Base-by-base conservation (phyloP, 352 stramenopile species). In the Phytophthora nicotianae region DNA sequence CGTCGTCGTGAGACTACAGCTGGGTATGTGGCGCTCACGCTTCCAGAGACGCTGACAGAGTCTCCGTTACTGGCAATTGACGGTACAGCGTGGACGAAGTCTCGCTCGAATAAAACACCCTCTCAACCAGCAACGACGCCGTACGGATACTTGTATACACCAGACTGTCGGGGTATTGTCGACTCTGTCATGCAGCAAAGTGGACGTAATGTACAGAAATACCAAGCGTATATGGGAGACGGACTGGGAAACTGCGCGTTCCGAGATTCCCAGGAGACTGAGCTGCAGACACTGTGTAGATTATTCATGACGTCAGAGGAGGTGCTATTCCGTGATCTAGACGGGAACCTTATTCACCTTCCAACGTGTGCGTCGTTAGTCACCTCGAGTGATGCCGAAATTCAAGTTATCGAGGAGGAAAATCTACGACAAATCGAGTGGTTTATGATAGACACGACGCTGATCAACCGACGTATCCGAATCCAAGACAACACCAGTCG, bases 201-300 rank as follows among this genome's bases (percentile, higher is more conserved):
- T 10, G 73, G 73, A 26, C 73, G 73, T 29, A 81, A 81, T 16
- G 73, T 79, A 9, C 70, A 79, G 38, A 81, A 81, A 24, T 77
- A 81, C 33, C 73, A 79, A 19, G 67, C 70, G 6, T 81, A 70
- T 19, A 65, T 79, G 35, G 67, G 73, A 7, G 73, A 81, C 19
- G 70, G 70, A 1, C 35, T 77, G 5, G 70, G 73, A 1, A 65
- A 77, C 49, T 79, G 70, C 33, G 52, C 46, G 1, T 78, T 78
- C 40, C 58, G 65, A 10, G 73, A 81, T 17, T 81, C 73, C 0
- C 73, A 81, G 16, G 73, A 81, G 27, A 81, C 73, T 0, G 59
- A 66, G 16, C 60, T 59, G 11, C 73, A 81, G 11, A 70, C 62
- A 19, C 45, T 81, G 0, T 81, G 73, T 35, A 65, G 72, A 10